These are phyloP conservation scores for Aspergillus sp. DNA, from an alignment of 2,329 filamentous ascomycete species.

Conservation along the genomic window DNA sequence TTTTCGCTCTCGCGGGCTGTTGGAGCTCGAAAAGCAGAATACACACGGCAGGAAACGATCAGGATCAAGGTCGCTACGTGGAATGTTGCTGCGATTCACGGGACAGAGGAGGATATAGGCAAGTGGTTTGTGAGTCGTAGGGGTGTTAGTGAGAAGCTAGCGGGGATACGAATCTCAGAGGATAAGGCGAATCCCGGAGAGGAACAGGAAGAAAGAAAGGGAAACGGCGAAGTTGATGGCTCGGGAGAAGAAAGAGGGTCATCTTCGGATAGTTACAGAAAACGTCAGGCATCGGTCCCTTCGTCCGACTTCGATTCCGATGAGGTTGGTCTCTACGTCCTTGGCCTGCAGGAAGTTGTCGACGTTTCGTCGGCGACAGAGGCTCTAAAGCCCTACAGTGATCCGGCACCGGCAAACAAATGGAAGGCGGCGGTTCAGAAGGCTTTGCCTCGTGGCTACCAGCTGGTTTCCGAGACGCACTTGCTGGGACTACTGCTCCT, in stretches of 20 bases:
- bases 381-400: slow-evolving; percentile 67
- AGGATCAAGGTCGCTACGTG: slow-evolving; percentile 87
- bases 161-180: slow-evolving; percentile 40
- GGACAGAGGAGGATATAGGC: slow-evolving; percentile 78
- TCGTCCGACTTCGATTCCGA: slow-evolving; percentile 34
- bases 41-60: slow-evolving; percentile 63
- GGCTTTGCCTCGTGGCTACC: slow-evolving; percentile 68
- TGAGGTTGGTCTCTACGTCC: slow-evolving; percentile 78
- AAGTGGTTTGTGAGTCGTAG: slow-evolving; percentile 79
- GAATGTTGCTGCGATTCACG: slow-evolving; percentile 83
- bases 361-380: slow-evolving; percentile 73
- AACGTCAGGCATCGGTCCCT: slow-evolving; percentile 43
- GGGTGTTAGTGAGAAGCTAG: slow-evolving; percentile 57
- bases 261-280: slow-evolving; percentile 18
- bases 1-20: slow-evolving; percentile 51
- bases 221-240: slow-evolving; percentile 4
- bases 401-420: slow-evolving; percentile 60
- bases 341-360: slow-evolving; percentile 87
- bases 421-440: slow-evolving; percentile 73
- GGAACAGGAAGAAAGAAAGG: background rate
- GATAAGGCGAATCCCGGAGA: slow-evolving; percentile 13
- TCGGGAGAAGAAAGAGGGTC: slow-evolving; percentile 7
- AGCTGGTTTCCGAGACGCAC: slow-evolving; percentile 70
- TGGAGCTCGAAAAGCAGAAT: slow-evolving; percentile 68
- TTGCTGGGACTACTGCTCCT: slow-evolving; percentile 77